phyloP scores from a whole-genome alignment of 108 stramenopile species.

The Pseudonitzschia delicatissima region DNA sequence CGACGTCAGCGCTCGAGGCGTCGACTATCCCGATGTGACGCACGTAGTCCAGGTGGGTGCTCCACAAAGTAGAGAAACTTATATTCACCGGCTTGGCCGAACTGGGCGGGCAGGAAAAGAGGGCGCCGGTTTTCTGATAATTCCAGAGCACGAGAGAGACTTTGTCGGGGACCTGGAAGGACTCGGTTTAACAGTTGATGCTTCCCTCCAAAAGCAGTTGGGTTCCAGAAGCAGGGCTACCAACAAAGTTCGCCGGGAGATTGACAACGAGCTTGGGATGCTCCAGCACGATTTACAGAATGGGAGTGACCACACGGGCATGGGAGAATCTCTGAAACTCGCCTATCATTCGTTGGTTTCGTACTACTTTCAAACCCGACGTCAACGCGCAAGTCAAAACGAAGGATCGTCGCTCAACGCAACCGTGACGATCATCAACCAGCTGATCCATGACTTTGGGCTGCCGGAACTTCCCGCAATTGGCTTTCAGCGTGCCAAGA shows the following conservation, averaged over 20 bases:
- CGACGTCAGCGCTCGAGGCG: slow-evolving; percentile 90
- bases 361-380: slow-evolving; percentile 28
- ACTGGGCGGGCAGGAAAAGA: slow-evolving; percentile 88
- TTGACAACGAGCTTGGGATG: slow-evolving; percentile 29
- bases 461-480: slow-evolving; percentile 31
- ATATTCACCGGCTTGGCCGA: slow-evolving; percentile 95
- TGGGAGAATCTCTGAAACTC: slow-evolving; percentile 19
- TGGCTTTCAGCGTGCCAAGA: slow-evolving; percentile 18
- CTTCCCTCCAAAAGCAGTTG: neutral
- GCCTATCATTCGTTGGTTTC: slow-evolving; percentile 34
- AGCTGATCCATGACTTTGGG: slow-evolving; percentile 23
- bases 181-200: slow-evolving; percentile 10
- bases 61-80: slow-evolving; percentile 74
- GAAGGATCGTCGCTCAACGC: neutral
- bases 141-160: slow-evolving; percentile 32
- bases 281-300: slow-evolving; percentile 16
- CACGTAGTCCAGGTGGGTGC: slow-evolving; percentile 68
- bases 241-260: neutral
- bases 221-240: neutral
- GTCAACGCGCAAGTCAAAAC: neutral
- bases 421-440: slow-evolving; percentile 18
- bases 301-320: slow-evolving; percentile 13
- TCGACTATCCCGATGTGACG: slow-evolving; percentile 73
- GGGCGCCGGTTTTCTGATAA: slow-evolving; percentile 65
- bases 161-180: slow-evolving; percentile 28